Evolutionary conservation across 352 stramenopile genomes (phyloP).

Genomic region (Pythium coloratum): DNA sequence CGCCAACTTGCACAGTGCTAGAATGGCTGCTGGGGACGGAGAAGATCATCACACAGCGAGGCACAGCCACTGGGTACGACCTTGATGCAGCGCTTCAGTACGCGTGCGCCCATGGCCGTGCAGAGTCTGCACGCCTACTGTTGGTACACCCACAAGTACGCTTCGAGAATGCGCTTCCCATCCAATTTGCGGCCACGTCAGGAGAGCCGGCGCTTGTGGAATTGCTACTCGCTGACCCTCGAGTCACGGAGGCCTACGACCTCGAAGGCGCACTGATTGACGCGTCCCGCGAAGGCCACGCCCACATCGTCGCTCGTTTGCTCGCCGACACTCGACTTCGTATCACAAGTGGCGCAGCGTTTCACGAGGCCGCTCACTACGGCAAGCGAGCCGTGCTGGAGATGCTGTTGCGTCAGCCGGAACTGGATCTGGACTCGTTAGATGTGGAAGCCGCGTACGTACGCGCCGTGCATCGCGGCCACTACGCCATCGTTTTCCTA

Average conservation of each 20-base stretch:
- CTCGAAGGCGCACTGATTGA: constrained; percentile 24
- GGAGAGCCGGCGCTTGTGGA: constrained; percentile 12
- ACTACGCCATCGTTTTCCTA: constrained; percentile 14
- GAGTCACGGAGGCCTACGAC: constrained; percentile 10
- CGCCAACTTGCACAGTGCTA: constrained; percentile 9
- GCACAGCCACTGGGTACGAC: constrained; percentile 4
- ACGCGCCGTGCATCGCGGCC: neutral
- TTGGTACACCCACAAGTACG: neutral
- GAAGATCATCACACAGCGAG: neutral
- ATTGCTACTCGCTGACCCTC: constrained; percentile 17
- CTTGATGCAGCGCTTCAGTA: constrained; percentile 29
- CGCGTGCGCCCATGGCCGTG: constrained; percentile 25
- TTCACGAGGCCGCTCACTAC: constrained; percentile 18
- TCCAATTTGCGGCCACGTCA: constrained; percentile 26
- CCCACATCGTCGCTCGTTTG: constrained; percentile 4
- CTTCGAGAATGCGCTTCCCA: constrained; percentile 14
- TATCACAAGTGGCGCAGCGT: constrained; percentile 12
- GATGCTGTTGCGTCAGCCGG: constrained; percentile 2
- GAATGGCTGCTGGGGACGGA: constrained; percentile 14
- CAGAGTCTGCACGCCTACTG: constrained; percentile 7
- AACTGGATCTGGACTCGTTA: constrained; percentile 1
- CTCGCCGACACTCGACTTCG: constrained; percentile 11
- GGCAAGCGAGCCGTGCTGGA: constrained; percentile 14
- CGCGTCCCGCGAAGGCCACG: constrained; percentile 22
- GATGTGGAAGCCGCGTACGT: constrained; percentile 10